phyloP scores from a whole-genome alignment of 1,284 basidiomycete species.

The Apiotrichum montevideense region DNA sequence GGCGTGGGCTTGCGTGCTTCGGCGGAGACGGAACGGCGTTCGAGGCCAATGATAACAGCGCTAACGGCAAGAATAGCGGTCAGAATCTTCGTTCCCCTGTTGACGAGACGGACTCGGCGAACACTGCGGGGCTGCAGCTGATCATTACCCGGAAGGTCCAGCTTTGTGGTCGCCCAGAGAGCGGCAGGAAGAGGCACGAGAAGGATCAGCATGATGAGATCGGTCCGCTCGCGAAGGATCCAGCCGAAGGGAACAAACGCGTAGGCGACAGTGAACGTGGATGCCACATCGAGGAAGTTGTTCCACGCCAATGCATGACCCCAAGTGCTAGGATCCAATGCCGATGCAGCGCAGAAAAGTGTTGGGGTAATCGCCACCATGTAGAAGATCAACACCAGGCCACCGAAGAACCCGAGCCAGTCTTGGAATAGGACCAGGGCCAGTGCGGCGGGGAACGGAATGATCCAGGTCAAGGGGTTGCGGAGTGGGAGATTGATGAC shows the following conservation, averaged over 20 bases:
- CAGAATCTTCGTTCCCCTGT: conserved; percentile 42
- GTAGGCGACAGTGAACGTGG: conserved; percentile 82
- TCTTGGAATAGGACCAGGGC: conserved; percentile 59
- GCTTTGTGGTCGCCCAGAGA: neutral
- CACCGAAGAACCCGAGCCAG: conserved; percentile 71
- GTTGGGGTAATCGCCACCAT: conserved; percentile 60
- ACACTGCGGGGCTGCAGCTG: conserved; percentile 16
- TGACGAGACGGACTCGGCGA: conserved; percentile 13
- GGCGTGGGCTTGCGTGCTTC: conserved; percentile 47
- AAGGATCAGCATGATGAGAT: conserved; percentile 50
- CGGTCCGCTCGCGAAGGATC: conserved; percentile 72
- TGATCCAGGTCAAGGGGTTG: conserved; percentile 1
- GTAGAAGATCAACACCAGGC: conserved; percentile 62
- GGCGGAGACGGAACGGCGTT: neutral
- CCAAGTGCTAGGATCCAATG: conserved; percentile 47
- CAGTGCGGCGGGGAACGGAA: conserved; percentile 42
- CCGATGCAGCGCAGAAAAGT: conserved; percentile 51
- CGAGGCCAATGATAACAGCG: conserved; percentile 5
- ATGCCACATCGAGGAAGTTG: conserved; percentile 61
- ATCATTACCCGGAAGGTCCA: conserved; percentile 18
- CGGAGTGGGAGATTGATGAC: conserved; percentile 48
- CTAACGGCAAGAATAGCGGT: conserved; percentile 13
- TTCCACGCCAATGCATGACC: conserved; percentile 60
- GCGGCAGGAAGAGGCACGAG: conserved; percentile 13
- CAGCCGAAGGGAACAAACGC: conserved; percentile 84